Conservation (phyloP, 2,329 filamentous ascomycete species). For the Esteya vermicola region DNA sequence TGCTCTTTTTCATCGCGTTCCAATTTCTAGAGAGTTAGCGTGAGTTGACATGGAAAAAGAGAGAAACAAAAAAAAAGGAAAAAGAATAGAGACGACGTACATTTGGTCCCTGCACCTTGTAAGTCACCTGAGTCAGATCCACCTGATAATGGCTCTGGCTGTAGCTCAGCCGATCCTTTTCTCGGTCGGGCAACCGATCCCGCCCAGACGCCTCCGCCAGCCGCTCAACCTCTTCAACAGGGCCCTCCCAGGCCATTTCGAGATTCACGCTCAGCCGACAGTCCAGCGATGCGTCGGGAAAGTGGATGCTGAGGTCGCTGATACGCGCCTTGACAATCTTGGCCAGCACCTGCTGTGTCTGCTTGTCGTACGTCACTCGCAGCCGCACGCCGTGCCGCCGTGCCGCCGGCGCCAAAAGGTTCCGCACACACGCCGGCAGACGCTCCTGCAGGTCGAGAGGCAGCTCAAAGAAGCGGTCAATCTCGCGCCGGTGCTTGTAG, state of each 20-base stretch:
- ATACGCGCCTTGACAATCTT: conserved; percentile 90
- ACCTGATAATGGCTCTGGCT: conserved; percentile 77
- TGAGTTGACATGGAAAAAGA: not conserved
- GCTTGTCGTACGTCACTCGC: conserved; percentile 64
- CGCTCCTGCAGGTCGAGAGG: conserved; percentile 41
- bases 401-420: conserved; percentile 44
- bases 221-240: conserved; percentile 41
- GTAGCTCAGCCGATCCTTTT: conserved; percentile 88
- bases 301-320: conserved; percentile 74
- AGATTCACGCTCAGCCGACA: conserved; percentile 90
- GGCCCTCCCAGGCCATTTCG: conserved; percentile 74
- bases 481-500: conserved; percentile 77
- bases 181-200: conserved; percentile 42
- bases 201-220: conserved; percentile 20
- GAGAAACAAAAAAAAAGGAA: not conserved
- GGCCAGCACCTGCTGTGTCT: conserved; percentile 49
- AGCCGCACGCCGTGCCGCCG: conserved; percentile 45
- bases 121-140: conserved; percentile 81
- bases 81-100: conserved; percentile 6
- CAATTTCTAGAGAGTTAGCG: conserved; percentile 17
- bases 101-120: conserved; percentile 11
- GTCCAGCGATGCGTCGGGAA: conserved; percentile 65
- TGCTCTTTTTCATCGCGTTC: conserved; percentile 48
- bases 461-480: conserved; percentile 73
- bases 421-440: conserved; percentile 50